Conservation (phyloP, 768 basidiomycete genomes). For the Thelephora ganbajun region DNA sequence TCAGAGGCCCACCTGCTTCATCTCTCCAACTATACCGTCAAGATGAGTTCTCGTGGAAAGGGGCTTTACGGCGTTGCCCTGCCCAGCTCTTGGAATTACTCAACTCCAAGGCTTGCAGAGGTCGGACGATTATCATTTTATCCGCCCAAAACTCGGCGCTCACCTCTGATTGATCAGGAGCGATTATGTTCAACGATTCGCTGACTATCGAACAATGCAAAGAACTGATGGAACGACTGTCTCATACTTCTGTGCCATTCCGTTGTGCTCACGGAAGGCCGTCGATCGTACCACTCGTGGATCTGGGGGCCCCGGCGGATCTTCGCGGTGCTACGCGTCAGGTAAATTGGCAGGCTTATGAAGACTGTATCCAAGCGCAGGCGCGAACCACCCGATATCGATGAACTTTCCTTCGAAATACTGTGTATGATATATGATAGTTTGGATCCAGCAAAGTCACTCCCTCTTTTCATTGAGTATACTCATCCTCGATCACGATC, state of each 20-base stretch:
- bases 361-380: neutral
- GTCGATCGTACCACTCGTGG: constrained; percentile 11
- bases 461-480: too few species aligned
- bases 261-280: constrained; percentile 83
- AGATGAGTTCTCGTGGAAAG: constrained; percentile 35
- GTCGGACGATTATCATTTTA: constrained; percentile 21
- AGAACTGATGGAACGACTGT: constrained; percentile 51
- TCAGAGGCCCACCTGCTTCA: neutral
- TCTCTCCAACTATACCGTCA: neutral
- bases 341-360: neutral
- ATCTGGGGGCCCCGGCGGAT: neutral
- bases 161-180: constrained; percentile 36
- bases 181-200: constrained; percentile 92
- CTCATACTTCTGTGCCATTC: constrained; percentile 72
- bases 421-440: too few species aligned
- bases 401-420: too few species aligned
- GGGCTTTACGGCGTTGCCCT: constrained; percentile 74
- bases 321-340: neutral
- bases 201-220: constrained; percentile 56
- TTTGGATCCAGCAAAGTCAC: too few species aligned
- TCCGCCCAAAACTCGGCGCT: neutral
- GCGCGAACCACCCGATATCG: too few species aligned
- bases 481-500: too few species aligned
- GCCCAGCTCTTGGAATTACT: constrained; percentile 65
- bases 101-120: constrained; percentile 94